Base-by-base conservation (phyloP, 1,284 basidiomycete genomes). In the Cryptococcus sp. region DNA sequence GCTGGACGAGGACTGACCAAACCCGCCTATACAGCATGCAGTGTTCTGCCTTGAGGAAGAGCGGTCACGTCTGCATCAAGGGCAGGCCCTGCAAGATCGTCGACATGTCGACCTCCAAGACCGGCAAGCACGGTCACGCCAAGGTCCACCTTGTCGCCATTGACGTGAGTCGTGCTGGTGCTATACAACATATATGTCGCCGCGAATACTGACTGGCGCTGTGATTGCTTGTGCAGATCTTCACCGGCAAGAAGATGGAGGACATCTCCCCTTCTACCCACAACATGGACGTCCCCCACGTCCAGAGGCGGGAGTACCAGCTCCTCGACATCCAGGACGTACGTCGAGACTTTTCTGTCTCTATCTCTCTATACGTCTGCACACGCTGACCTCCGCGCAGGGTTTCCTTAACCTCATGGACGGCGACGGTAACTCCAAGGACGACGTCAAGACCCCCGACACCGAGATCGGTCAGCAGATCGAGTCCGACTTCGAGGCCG, bases 91-190 rank as follows among this genome's bases (percentile, higher is more conserved):
- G 95, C 91, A 98, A 98, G 85, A 95, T 96, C 81, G 88, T 94
- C 72, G 93, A 93, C 76, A 99, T 99, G 95, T 97, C 94, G 67
- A 99, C 96, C 83, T 99, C 95, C 79, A 99, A 99, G 73, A 76
- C 75, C 60, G 71, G 78, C 62, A 93, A 93, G 87, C 95, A 98
- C 85, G 95, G 95, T 77, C 96, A 99, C 85, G 95, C 96, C 81
- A 99, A 99, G 84, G 95, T 98, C 78, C 93, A 99, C 83, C 86
- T 99, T 70, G 87, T 98, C 75, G 96, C 88, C 79, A 90, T 90
- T 78, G 96, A 99, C 83, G 94, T 94, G 77, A 72, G 90, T 85
- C 23, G n/a, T 22, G 20, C 25, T 2, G 30, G 8, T 35, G 30
- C 30, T 10, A 35, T 35, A 35, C 30, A 8, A 35, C 30, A 35